Base-by-base conservation (phyloP, 495 filamentous ascomycete genomes). In the Podospora sp. region DNA sequence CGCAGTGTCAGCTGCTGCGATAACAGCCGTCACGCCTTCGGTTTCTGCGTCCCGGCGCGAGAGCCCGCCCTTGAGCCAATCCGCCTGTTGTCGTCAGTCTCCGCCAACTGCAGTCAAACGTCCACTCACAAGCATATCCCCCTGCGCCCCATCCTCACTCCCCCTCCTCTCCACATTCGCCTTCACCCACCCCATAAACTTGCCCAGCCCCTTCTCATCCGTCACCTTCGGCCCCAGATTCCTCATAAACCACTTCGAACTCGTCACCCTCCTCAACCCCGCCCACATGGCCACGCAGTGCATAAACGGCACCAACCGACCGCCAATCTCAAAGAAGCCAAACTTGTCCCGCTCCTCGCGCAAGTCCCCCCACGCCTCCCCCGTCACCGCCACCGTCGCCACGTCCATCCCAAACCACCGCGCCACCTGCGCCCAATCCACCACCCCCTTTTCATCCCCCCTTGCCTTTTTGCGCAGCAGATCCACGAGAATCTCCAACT, bases 331-430 rank as follows among this genome's bases (percentile, higher is more conserved):
- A 57, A 57, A 57, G 22, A 57, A 57, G 11, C 55, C 55, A 57
- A 26, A 27, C 1, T 18, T 16, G 22, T 57, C 55, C 14, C 26
- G 8, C 25, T 57, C 55, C 6, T 14, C 26, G 21, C 8, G 20
- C 55, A 57, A 2, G 1, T 24, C 29, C 11, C 57, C 63, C 55
- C 53, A 69, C 0, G 56, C 35, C 46, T 55, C 18, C 70, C 89
- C 69, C 50, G 80, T 80, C 69, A 87, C 76, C 3, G 80, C 66
- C 9, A 75, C 74, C 6, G 78, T 76, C 61, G 83, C 80, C 2
- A 82, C 68, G 64, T 86, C 84, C n/a, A 84, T 65, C 7, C 22
- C 21, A 21, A 69, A 62, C 29, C 49, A 55, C 51, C 67, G 22
- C 27, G 63, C 56, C 26, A 56, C 27, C 5, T 26, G 22, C 6